These are phyloP conservation scores for Apophysomyces elegans DNA, from an alignment of 371 early-diverging fungal genomes.

Conservation along the genomic window DNA sequence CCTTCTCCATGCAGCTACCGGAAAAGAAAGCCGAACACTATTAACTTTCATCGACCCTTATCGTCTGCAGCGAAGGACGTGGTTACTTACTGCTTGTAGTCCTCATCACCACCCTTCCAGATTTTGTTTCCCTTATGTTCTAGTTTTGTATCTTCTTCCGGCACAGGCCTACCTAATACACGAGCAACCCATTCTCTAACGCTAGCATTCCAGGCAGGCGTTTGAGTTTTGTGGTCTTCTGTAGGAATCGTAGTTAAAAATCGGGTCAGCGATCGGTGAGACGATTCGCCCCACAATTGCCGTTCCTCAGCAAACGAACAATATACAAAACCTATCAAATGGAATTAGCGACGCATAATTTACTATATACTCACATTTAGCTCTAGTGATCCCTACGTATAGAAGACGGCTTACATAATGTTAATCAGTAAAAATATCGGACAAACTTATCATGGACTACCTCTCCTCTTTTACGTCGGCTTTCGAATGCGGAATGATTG, in stretches of 20 bases:
- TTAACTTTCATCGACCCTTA: neutral
- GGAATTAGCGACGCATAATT: neutral
- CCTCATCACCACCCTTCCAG: slow-evolving; percentile 10
- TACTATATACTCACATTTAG: slow-evolving; percentile 18
- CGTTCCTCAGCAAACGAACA: slow-evolving; percentile 18
- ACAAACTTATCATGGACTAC: slow-evolving; percentile 3
- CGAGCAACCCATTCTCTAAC: slow-evolving; percentile 23
- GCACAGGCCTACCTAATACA: neutral
- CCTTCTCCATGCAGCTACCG: neutral
- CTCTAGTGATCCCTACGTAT: slow-evolving; percentile 31
- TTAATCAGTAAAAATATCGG: no score
- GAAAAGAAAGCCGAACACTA: neutral
- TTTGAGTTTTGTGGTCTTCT: slow-evolving; percentile 1
- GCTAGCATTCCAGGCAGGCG: slow-evolving; percentile 17
- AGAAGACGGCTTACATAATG: slow-evolving; percentile 19
- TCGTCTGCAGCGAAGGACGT: neutral
- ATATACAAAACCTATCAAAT: slow-evolving; percentile 18
- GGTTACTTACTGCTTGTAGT: no score
- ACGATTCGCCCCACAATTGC: slow-evolving; percentile 7
- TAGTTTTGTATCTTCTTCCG: neutral
- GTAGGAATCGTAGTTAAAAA: slow-evolving; percentile 17
- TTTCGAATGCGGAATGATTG: slow-evolving; percentile 47
- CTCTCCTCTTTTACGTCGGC: slow-evolving; percentile 40
- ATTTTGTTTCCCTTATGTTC: slow-evolving; percentile 10
- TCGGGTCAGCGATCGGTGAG: neutral